Percentiles rank a stretch among this genome's conserved stretches.
Evolutionary conservation across 495 filamentous ascomycete genomes (phyloP).

Genomic region (Schizothecium vesticola): DNA sequence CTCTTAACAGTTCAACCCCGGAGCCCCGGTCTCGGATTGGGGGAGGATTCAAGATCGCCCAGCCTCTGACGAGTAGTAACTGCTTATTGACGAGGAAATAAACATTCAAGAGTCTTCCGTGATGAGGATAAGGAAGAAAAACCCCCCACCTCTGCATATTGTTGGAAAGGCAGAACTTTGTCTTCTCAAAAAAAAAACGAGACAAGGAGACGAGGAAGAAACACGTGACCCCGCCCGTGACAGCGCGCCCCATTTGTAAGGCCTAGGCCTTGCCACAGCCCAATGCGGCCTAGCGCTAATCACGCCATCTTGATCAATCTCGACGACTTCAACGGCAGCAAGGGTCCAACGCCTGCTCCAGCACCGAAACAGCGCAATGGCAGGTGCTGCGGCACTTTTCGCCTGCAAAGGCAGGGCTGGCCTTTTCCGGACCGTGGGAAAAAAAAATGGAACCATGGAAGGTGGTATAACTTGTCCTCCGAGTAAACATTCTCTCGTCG

Average conservation of each 20-base stretch:
- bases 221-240: conserved; percentile 6
- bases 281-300: conserved; percentile 14
- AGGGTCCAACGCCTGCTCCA: conserved; percentile 7
- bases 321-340: conserved; percentile 9
- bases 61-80: too few relatives aligned
- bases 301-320: conserved; percentile 12
- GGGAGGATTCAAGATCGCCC: too few relatives aligned
- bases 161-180: too few relatives aligned
- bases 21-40: too few relatives aligned
- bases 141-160: too few relatives aligned
- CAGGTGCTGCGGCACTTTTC: conserved; percentile 1
- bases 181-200: too few relatives aligned
- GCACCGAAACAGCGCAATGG: neutral
- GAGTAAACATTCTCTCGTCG: neutral
- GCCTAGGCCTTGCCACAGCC: neutral
- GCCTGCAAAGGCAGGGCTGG: neutral
- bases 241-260: neutral
- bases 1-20: too few relatives aligned
- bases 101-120: too few relatives aligned
- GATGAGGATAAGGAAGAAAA: too few relatives aligned
- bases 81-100: too few relatives aligned
- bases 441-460: neutral
- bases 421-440: conserved; percentile 1
- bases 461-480: neutral
- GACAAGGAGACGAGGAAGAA: too few relatives aligned